Percentiles rank a stretch among this genome's conserved stretches.
phyloP scores from a whole-genome alignment of 331 rosid species.

The Rhamnella rubrinervis region DNA sequence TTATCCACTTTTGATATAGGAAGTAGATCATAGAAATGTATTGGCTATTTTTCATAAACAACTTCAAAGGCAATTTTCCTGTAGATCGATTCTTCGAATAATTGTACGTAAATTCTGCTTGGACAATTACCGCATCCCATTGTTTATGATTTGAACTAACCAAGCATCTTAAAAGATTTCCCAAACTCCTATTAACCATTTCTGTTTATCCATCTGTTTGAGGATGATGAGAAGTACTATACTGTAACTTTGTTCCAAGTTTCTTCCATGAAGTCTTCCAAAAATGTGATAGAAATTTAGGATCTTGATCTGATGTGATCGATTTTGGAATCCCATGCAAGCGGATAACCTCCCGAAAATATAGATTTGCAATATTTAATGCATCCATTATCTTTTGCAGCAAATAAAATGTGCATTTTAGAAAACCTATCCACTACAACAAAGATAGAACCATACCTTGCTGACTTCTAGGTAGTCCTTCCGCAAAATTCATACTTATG shows the following conservation, averaged over 20 bases:
- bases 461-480: not conserved
- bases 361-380: not conserved
- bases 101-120: slow-evolving; percentile 10
- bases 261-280: not conserved
- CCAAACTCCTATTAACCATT: not conserved
- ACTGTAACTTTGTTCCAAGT: not conserved
- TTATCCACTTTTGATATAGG: not conserved
- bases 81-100: not conserved
- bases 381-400: not conserved
- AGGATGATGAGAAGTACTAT: not conserved
- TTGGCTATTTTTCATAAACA: not conserved
- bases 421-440: not conserved
- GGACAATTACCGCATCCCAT: not conserved
- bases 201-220: not conserved
- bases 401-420: not conserved
- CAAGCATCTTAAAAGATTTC: not conserved
- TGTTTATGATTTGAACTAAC: not conserved
- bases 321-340: not conserved
- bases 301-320: not conserved
- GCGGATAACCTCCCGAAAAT: not conserved
- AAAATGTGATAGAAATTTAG: not conserved
- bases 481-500: not conserved
- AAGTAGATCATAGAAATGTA: not conserved
- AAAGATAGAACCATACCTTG: not conserved
- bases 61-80: not conserved